phyloP scores from a whole-genome alignment of 352 stramenopile species.

The Globisporangium carolinianum region DNA sequence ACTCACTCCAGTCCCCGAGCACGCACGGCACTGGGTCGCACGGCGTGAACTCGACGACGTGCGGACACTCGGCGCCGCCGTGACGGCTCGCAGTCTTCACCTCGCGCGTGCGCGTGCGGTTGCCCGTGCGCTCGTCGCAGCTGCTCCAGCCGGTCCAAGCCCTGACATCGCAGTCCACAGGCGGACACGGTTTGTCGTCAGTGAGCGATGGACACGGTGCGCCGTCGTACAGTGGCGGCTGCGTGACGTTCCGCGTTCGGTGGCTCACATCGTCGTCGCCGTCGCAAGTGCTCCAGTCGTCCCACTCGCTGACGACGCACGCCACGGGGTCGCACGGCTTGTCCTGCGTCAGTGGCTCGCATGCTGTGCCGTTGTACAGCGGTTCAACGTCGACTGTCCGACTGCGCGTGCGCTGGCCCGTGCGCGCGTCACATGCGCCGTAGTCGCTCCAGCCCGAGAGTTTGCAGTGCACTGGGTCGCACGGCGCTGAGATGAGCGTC shows the following conservation, averaged over 20 bases:
- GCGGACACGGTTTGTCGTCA: constrained; percentile 29
- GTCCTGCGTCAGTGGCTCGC: constrained; percentile 24
- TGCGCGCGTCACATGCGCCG: constrained; percentile 27
- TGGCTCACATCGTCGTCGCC: constrained; percentile 36
- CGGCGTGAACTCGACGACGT: constrained; percentile 22
- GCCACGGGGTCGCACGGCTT: constrained; percentile 38
- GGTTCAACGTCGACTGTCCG: constrained; percentile 21
- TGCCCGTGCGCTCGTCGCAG: constrained; percentile 31
- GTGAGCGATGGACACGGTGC: constrained; percentile 21
- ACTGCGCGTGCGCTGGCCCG: constrained; percentile 28
- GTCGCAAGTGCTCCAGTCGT: constrained; percentile 42
- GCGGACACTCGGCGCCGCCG: constrained; percentile 24
- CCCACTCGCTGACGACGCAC: constrained; percentile 37
- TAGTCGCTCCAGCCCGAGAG: constrained; percentile 36
- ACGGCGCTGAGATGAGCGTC: constrained; percentile 23
- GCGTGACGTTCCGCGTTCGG: constrained; percentile 25
- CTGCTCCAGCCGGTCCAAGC: constrained; percentile 35
- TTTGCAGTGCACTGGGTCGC: constrained; percentile 44
- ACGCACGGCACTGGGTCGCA: constrained; percentile 44
- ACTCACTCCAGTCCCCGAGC: constrained; percentile 34
- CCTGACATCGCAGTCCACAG: constrained; percentile 31
- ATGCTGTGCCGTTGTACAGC: constrained; percentile 37
- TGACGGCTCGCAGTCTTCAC: constrained; percentile 17
- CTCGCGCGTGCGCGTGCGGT: constrained; percentile 29
- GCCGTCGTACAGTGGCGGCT: constrained; percentile 26